Conservation (phyloP, 805 yeast species). For the Yarrowia hollandica region DNA sequence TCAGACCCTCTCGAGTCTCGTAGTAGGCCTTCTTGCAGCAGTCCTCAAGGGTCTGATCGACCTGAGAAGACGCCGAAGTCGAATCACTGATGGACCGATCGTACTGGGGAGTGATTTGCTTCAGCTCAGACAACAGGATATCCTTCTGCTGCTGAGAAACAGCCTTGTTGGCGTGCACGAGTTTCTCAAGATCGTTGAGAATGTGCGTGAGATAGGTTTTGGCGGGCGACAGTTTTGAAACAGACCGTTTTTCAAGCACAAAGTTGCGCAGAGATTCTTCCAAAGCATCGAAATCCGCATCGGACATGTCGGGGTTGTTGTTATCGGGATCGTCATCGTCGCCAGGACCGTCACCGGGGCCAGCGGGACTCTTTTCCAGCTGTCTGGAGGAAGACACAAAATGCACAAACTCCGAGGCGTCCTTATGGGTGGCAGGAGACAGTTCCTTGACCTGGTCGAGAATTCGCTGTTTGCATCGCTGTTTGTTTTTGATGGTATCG, state of each 20-base stretch:
- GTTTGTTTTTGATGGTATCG: conserved; percentile 80
- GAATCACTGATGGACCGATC: conserved; percentile 56
- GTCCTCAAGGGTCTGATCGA: conserved; percentile 63
- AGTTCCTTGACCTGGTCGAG: conserved; percentile 80
- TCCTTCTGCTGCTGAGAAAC: conserved; percentile 53
- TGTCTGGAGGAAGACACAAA: conserved; percentile 72
- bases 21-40: conserved; percentile 60
- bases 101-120: conserved; percentile 62
- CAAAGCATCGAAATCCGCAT: conserved; percentile 63
- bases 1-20: conserved; percentile 55
- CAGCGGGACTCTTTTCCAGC: conserved; percentile 44
- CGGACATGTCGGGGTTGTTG: conserved; percentile 39
- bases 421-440: conserved; percentile 89
- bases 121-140: conserved; percentile 51
- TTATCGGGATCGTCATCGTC: conserved; percentile 43
- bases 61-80: conserved; percentile 54
- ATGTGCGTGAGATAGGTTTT: conserved; percentile 78
- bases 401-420: conserved; percentile 87
- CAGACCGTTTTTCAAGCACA: conserved; percentile 81
- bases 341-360: conserved; percentile 44
- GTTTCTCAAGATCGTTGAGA: conserved; percentile 59
- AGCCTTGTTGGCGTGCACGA: conserved; percentile 65
- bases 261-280: conserved; percentile 85
- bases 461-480: conserved; percentile 72
- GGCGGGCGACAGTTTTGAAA: conserved; percentile 89